Percentiles rank a stretch among this genome's conserved stretches.
These are phyloP conservation scores for Fusarium sp. DNA, from an alignment of 2,329 filamentous ascomycete genomes.

Conservation along the genomic window DNA sequence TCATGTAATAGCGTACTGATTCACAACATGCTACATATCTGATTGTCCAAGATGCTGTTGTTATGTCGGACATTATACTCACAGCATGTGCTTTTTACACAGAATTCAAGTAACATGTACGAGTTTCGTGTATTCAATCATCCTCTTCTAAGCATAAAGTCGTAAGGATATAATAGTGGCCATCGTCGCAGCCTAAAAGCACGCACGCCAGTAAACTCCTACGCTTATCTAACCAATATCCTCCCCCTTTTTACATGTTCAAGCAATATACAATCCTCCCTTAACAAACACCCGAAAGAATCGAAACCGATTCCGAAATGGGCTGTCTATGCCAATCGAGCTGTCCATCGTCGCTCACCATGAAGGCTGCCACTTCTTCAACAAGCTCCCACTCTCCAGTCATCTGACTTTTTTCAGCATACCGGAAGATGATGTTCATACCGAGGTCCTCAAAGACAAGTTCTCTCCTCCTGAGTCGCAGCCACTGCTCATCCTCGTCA, in stretches of 20 bases:
- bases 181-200: constrained; percentile 21
- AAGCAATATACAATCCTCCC: background rate
- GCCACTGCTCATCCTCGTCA: constrained; percentile 54
- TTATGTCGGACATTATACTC: background rate
- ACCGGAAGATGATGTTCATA: constrained; percentile 54
- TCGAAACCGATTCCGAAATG: constrained; percentile 51
- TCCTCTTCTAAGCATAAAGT: background rate
- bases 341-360: constrained; percentile 48
- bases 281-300: constrained; percentile 44
- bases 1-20: background rate
- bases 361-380: constrained; percentile 54
- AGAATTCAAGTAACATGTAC: background rate
- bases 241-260: background rate
- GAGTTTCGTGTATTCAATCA: background rate
- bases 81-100: background rate
- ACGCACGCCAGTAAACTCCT: constrained; percentile 28
- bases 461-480: constrained; percentile 55
- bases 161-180: background rate
- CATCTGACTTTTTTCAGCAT: constrained; percentile 48
- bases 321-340: constrained; percentile 54
- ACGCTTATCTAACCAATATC: constrained; percentile 9
- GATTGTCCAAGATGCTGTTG: background rate
- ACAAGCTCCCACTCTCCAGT: constrained; percentile 55
- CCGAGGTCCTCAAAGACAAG: constrained; percentile 56
- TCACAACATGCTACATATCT: fast-evolving